Evolutionary conservation across 148 eudicot genomes (phyloP).

Genomic region (Chenopodium berlandieri): DNA sequence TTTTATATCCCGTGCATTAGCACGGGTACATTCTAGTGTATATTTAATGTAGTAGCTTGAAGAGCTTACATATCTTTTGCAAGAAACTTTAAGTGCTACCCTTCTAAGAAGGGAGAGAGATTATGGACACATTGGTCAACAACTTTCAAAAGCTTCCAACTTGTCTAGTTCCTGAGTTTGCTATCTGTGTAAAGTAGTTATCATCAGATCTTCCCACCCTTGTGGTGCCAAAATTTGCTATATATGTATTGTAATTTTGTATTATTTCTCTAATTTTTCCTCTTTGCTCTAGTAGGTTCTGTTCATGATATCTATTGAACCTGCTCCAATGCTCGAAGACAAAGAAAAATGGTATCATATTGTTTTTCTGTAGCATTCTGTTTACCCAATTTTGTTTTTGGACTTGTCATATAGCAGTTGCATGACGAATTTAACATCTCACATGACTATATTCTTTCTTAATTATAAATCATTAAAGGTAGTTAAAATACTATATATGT

Average conservation of each 20-base stretch:
- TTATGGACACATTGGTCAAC: neutral
- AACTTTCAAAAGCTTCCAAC: neutral
- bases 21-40: neutral
- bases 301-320: conserved; percentile 97
- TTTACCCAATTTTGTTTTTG: neutral
- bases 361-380: neutral
- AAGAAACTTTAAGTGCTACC: neutral
- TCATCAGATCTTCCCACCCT: neutral
- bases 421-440: neutral
- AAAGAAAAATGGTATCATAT: conserved; percentile 88
- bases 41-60: neutral
- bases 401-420: neutral
- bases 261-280: neutral
- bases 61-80: neutral
- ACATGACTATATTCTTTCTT: no score
- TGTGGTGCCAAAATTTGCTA: neutral
- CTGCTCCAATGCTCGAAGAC: conserved; percentile 99
- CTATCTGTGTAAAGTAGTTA: conserved; percentile 1
- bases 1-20: no score
- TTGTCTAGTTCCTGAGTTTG: neutral
- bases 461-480: no score
- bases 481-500: no score
- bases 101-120: neutral
- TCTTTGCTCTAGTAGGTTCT: conserved; percentile 51
- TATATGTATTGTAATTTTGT: neutral